Evolutionary conservation across 805 yeast species (phyloP).

Genomic region (Metschnikowia lochheadii): DNA sequence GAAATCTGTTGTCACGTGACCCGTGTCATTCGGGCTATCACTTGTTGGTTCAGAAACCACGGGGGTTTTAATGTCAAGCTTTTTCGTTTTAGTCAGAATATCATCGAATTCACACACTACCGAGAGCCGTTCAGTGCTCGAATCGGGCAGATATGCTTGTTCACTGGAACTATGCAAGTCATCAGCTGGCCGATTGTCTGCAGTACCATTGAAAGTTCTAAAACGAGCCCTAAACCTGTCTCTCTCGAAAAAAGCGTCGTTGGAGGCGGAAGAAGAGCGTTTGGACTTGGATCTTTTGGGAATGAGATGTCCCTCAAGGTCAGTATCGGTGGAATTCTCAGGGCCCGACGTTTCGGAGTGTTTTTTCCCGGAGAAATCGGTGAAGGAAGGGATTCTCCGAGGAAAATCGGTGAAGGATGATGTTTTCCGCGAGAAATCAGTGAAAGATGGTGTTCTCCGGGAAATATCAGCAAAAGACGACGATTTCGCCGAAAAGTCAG

Average conservation of each 20-base stretch:
- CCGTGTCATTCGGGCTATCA: background rate
- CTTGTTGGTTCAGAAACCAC: background rate
- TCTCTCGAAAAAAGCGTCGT: slow-evolving; percentile 37
- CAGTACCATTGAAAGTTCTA: slow-evolving; percentile 26
- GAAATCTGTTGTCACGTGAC: background rate
- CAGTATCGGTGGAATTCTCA: background rate
- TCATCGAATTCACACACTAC: slow-evolving; percentile 32
- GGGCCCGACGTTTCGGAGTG: background rate
- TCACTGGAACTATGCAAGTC: slow-evolving; percentile 1
- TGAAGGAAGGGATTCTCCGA: background rate
- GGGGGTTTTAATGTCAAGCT: slow-evolving; percentile 20
- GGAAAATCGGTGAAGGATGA: background rate
- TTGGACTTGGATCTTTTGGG: slow-evolving; percentile 17
- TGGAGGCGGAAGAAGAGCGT: slow-evolving; percentile 37
- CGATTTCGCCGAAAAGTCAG: background rate
- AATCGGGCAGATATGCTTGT: background rate
- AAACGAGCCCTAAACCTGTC: slow-evolving; percentile 40
- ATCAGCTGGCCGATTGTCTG: slow-evolving; percentile 3
- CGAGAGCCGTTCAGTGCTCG: slow-evolving; percentile 2
- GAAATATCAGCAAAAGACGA: background rate
- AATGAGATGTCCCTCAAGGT: background rate
- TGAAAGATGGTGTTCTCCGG: background rate
- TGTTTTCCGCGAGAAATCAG: background rate
- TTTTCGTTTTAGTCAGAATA: slow-evolving; percentile 36
- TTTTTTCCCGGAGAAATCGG: background rate